Evolutionary conservation across 78 protist genomes (phyloP), one percentile per base, ranked within the genome.

Genomic region (Dictyostelium capitatum): DNA sequence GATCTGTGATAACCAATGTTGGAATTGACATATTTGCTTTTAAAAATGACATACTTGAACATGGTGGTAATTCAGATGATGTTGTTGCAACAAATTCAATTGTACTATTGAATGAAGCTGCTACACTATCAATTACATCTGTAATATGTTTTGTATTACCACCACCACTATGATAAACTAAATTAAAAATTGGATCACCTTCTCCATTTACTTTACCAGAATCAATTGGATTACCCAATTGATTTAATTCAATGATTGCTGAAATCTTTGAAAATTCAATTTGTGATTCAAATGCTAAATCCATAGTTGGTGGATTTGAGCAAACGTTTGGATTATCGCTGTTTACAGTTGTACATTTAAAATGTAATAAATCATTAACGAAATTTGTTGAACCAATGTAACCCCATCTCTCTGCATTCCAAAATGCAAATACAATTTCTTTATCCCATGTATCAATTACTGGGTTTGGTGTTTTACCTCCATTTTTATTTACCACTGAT

Each of bases 401-500:
- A 23, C 95, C 95, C 95, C 95, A 90, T 19, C 82, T 28, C 30
- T 90, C 95, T 3, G 82, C 81, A 30, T 90, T 51, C 79, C 75
- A 90, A 6, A 54, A 14, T 6, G 95, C 95, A 32, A 90, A 75
- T 11, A 90, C 46, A 1, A 90, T 62, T 10, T 80, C 59, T 15
- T 25, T 41, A 53, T 82, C 19, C 85, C 77, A 80, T 50, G 28
- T 62, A 15, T 62, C 19, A 32, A 37, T 2, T 37, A 3, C 43
- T n/a, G n/a, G n/a, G n/a, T n/a, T n/a, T n/a, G n/a, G n/a, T n/a
- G n/a, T 37, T 8, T 12, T 28, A 12, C 6, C 43, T 3, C 6
- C 43, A 37, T 57, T 32, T 37, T 14, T 12, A 56, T 90, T 56
- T 1, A 81, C 80, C 0, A 57, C 62, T 1, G 56, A 15, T 15